phyloP scores from a whole-genome alignment of 2,329 filamentous ascomycete species.

The Tolypocladium paradoxum region DNA sequence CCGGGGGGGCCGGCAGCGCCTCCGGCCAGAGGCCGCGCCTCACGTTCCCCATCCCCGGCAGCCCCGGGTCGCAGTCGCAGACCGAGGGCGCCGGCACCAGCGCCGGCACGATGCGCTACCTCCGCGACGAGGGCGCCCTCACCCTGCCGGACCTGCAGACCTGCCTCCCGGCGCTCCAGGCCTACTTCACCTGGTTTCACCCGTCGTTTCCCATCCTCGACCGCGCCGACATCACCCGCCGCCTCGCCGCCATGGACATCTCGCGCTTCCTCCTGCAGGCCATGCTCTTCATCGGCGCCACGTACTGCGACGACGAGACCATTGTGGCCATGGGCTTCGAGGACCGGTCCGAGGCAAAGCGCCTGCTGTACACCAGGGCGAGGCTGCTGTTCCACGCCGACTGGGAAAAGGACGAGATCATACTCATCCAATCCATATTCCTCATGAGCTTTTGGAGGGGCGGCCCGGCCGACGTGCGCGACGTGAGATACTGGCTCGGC shows the following conservation, averaged over 20 bases:
- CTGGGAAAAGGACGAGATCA: constrained; percentile 38
- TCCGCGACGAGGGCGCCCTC: constrained; percentile 32
- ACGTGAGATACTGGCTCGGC: constrained; percentile 38
- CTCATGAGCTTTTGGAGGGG: constrained; percentile 46
- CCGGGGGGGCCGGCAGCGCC: background rate
- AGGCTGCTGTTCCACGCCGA: constrained; percentile 42
- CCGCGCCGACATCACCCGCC: constrained; percentile 27
- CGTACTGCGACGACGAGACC: constrained; percentile 36
- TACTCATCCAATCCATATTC: constrained; percentile 39
- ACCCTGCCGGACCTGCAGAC: constrained; percentile 31
- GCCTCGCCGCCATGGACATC: constrained; percentile 27
- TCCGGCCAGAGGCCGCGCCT: constrained; percentile 13
- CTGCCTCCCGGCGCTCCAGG: constrained; percentile 31
- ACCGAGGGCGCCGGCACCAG: constrained; percentile 25
- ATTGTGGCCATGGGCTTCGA: constrained; percentile 33
- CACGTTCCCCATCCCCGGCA: constrained; percentile 18
- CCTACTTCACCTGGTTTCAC: constrained; percentile 47
- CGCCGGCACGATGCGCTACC: constrained; percentile 35
- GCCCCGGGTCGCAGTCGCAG: constrained; percentile 11
- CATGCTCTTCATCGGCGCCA: constrained; percentile 43
- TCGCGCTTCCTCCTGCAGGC: constrained; percentile 40
- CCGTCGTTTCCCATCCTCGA: constrained; percentile 45
- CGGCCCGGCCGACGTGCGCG: constrained; percentile 34
- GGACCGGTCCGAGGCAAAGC: constrained; percentile 38
- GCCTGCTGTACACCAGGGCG: constrained; percentile 36